These are phyloP conservation scores for Plectranthus barbatus DNA, from an alignment of 257 asterid species.

Conservation along the genomic window DNA sequence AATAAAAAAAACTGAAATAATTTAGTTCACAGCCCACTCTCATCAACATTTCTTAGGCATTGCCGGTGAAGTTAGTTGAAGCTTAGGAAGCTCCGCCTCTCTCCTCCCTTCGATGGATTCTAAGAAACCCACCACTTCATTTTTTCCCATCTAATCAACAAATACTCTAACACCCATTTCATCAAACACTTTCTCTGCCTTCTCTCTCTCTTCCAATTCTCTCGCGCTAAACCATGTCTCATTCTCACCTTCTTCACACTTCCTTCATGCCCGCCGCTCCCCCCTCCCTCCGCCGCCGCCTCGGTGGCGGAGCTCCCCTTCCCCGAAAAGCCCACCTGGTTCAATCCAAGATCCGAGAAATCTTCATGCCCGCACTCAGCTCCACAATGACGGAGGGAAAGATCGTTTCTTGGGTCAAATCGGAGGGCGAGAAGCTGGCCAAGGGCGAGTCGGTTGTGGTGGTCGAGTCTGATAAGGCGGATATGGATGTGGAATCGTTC, in stretches of 20 bases:
- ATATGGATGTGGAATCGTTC: slow-evolving; percentile 93
- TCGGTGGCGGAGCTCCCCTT: not conserved
- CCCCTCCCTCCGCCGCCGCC: slow-evolving; percentile 42
- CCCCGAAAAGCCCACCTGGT: slow-evolving; percentile 28
- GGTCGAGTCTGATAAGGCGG: slow-evolving; percentile 93
- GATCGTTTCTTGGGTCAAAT: slow-evolving; percentile 85
- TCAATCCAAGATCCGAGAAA: no score
- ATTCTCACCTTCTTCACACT: slow-evolving; percentile 67
- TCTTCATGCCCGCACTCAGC: no score
- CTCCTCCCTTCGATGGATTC: slow-evolving; percentile 55
- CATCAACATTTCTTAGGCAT: slow-evolving; percentile 18
- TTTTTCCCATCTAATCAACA: slow-evolving; percentile 10
- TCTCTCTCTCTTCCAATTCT: slow-evolving; percentile 42
- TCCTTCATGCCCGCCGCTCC: slow-evolving; percentile 61
- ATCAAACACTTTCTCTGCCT: slow-evolving; percentile 37
- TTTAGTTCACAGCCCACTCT: no score
- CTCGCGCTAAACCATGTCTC: slow-evolving; percentile 48
- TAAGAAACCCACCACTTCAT: slow-evolving; percentile 24
- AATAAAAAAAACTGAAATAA: no score
- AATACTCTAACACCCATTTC: slow-evolving; percentile 13
- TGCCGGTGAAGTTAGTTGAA: slow-evolving; percentile 49
- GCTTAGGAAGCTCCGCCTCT: slow-evolving; percentile 56
- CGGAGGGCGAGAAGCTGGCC: slow-evolving; percentile 82
- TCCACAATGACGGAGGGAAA: slow-evolving; percentile 98
- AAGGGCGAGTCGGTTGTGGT: slow-evolving; percentile 92